These are phyloP conservation scores for Trichoderma koningii DNA, from an alignment of 2,329 filamentous ascomycete species.

Conservation along the genomic window DNA sequence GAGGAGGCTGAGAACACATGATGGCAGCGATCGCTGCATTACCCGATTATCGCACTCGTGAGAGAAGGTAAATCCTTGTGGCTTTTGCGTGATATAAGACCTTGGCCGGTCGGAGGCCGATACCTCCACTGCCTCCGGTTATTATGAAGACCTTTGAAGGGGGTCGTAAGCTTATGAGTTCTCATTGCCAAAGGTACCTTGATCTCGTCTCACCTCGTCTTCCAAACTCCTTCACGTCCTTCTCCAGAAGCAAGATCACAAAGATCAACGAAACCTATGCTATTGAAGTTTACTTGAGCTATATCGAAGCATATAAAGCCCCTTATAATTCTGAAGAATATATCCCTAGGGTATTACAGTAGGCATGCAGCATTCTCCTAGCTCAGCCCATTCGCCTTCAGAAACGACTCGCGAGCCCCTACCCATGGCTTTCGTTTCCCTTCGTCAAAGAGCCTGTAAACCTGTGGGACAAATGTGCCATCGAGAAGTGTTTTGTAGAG, in stretches of 20 bases:
- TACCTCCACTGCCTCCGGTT: constrained; percentile 2
- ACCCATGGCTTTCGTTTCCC: constrained; percentile 31
- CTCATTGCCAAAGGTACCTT: not conserved
- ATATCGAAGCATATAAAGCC: too few species aligned
- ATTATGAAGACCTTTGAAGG: not conserved
- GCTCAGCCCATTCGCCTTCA: not conserved
- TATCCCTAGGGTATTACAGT: not conserved
- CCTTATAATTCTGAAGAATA: too few species aligned
- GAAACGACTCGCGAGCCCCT: constrained; percentile 21
- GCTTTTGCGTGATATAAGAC: constrained; percentile 12
- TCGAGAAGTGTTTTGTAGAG: constrained; percentile 41
- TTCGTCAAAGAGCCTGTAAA: constrained; percentile 31
- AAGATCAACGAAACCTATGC: too few species aligned
- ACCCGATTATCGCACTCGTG: not conserved
- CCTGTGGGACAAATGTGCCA: constrained; percentile 30
- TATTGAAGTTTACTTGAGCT: too few species aligned
- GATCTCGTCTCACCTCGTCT: not conserved
- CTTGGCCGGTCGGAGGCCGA: not conserved
- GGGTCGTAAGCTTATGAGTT: not conserved
- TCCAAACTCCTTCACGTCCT: not conserved
- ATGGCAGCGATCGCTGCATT: not conserved
- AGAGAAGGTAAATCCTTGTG: not conserved
- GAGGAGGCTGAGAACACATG: not conserved
- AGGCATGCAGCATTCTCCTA: not conserved
- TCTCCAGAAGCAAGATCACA: not conserved